These are phyloP conservation scores for Globisporangium irregulare DNA, from an alignment of 352 stramenopile genomes.

Conservation along the genomic window DNA sequence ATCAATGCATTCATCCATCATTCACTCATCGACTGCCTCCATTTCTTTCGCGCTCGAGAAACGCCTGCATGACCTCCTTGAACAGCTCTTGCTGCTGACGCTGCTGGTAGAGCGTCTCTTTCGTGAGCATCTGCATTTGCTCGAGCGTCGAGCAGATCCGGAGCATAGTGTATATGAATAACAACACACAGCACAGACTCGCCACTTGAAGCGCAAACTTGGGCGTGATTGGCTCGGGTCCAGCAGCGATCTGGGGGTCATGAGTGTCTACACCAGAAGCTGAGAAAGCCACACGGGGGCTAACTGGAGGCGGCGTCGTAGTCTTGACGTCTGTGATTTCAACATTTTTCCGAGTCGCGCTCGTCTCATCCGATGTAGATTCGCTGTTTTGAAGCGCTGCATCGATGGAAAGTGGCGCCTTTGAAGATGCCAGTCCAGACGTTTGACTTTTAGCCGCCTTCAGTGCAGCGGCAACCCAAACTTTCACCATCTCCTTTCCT, in stretches of 20 bases:
- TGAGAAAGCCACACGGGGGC: not conserved
- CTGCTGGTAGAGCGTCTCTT: conserved; percentile 55
- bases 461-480: conserved; percentile 49
- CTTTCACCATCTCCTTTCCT: conserved; percentile 51
- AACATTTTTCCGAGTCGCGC: not conserved
- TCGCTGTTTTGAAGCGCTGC: not conserved
- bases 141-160: conserved; percentile 50
- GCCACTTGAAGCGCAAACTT: conserved; percentile 37
- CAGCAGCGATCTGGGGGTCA: not conserved
- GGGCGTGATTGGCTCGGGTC: not conserved
- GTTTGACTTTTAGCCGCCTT: conserved; percentile 9
- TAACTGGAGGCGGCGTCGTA: not conserved
- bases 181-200: conserved; percentile 45
- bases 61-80: conserved; percentile 46
- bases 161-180: conserved; percentile 76
- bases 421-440: not conserved
- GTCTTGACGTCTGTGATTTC: not conserved
- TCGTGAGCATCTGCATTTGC: conserved; percentile 58
- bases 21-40: not conserved
- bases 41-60: conserved; percentile 20
- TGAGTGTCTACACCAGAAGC: not conserved
- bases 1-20: not conserved
- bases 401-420: not conserved
- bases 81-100: conserved; percentile 64
- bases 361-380: not conserved